Evolutionary conservation across 31 red algal genomes (phyloP), one percentile per base, ranked within the genome.

Genomic region (Bonnemaisonia californica): DNA sequence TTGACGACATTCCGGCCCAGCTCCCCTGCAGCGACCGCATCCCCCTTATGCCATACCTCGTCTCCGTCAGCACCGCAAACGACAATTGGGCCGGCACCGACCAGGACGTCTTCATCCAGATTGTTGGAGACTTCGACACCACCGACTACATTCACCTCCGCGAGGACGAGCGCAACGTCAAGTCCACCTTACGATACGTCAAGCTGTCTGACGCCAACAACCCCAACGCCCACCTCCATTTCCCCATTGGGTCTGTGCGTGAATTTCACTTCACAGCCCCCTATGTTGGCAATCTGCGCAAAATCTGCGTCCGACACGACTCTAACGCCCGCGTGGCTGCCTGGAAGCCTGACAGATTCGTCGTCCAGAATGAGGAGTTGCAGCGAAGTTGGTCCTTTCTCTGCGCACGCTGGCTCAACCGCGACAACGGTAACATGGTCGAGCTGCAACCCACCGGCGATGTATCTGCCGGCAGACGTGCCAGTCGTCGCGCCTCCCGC

Each of bases 211-310:
- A 77, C 33, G 24, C 29, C 9, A 35, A 35, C 21, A 16, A 22
- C 27, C 31, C 3, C 56, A 60, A 39, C 2, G 26, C 74, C 16
- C 51, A 18, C 47, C 18, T 38, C 21, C 16, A 77, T 30, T 90
- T 90, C 51, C 78, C 87, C 11, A 71, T 47, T 33, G 79, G 76
- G 21, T 83, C 79, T 61, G 59, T 89, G 3, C 86, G 87, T 26
- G 74, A 84, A 47, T 95, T 89, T 40, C 60, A 58, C 30, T 87
- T 95, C 42, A 55, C 61, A 5, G 58, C 63, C 31, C 56, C 56
- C 18, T 64, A 58, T 63, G 87, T 95, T 18, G 92, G 92, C 57
- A 95, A 95, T 57, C 41, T 95, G 33, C 65, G 71, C 62, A 89
- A 80, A 61, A 89, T 95, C 62, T 54, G 71, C 3, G 38, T 95